Percentiles rank a stretch among this genome's conserved stretches.
These are phyloP conservation scores for Ligustrum vulgare DNA, from an alignment of 257 asterid species.

Conservation along the genomic window DNA sequence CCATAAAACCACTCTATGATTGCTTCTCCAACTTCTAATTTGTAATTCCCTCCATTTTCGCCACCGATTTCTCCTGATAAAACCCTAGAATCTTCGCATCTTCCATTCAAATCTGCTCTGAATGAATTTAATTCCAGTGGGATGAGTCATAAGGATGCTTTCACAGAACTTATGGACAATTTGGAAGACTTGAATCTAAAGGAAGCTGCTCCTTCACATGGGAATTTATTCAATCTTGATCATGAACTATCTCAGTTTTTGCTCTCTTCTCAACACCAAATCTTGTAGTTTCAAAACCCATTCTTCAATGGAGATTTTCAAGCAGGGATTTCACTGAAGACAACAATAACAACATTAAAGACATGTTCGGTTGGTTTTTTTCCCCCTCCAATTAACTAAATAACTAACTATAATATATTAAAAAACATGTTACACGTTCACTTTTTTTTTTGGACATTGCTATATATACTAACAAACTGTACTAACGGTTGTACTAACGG, in stretches of 20 bases:
- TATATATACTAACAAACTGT: too few species aligned
- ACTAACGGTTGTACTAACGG: too few species aligned
- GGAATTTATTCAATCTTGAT: neutral
- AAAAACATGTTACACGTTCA: too few species aligned
- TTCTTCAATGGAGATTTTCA: neutral
- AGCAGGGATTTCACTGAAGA: neutral
- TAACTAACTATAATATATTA: too few species aligned
- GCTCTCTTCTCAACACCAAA: constrained; percentile 5
- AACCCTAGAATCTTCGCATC: neutral
- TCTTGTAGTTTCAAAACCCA: neutral
- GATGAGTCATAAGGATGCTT: constrained; percentile 6
- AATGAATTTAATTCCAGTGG: neutral
- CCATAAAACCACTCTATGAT: constrained; percentile 6
- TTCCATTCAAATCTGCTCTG: neutral
- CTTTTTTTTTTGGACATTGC: too few species aligned
- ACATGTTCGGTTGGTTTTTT: too few species aligned
- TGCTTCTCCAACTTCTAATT: constrained; percentile 6
- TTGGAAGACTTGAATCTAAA: constrained; percentile 10
- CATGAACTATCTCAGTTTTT: neutral
- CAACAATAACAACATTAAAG: neutral
- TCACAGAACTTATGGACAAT: constrained; percentile 7
- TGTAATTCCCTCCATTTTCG: neutral
- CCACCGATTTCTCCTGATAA: neutral
- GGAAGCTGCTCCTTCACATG: neutral
- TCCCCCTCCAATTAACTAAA: too few species aligned